These are phyloP conservation scores for Pistacia vera DNA, from an alignment of 345 rosid genomes.

Conservation along the genomic window DNA sequence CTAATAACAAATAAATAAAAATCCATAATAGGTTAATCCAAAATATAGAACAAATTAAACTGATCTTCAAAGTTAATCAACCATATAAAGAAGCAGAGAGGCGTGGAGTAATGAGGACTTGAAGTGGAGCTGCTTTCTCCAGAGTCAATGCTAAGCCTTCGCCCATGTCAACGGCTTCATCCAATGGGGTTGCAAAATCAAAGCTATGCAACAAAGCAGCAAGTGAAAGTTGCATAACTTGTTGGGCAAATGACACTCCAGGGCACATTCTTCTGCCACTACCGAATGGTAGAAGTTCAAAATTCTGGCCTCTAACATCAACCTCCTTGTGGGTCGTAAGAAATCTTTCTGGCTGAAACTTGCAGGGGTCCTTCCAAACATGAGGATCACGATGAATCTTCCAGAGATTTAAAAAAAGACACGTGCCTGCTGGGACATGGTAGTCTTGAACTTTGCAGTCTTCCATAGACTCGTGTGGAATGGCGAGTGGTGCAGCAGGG, in stretches of 20 bases:
- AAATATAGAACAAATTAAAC: too few relatives aligned
- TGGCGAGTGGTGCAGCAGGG: slow-evolving; percentile 24
- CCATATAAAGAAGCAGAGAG: slow-evolving; percentile 7
- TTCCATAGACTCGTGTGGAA: slow-evolving; percentile 27
- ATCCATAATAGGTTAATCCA: too few relatives aligned
- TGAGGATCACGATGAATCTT: slow-evolving; percentile 34
- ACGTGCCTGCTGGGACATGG: slow-evolving; percentile 26
- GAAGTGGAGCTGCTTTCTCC: slow-evolving; percentile 30
- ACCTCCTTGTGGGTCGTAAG: slow-evolving; percentile 25
- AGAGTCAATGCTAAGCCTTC: slow-evolving; percentile 2
- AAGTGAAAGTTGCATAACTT: slow-evolving; percentile 22
- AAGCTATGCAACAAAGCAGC: slow-evolving; percentile 34
- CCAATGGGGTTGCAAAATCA: slow-evolving; percentile 20
- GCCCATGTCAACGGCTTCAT: slow-evolving; percentile 30
- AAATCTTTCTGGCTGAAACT: slow-evolving; percentile 36
- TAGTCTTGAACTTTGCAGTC: slow-evolving; percentile 27
- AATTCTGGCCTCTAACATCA: slow-evolving; percentile 26
- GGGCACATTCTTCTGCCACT: slow-evolving; percentile 44
- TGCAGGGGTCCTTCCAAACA: slow-evolving; percentile 31
- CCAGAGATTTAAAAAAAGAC: slow-evolving; percentile 19
- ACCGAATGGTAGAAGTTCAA: slow-evolving; percentile 32
- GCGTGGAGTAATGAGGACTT: slow-evolving; percentile 33
- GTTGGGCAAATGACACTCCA: slow-evolving; percentile 30
- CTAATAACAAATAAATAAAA: too few relatives aligned
- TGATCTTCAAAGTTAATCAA: too few relatives aligned